Evolutionary conservation across 805 yeast genomes (phyloP).

Genomic region (Starmerella apicola): DNA sequence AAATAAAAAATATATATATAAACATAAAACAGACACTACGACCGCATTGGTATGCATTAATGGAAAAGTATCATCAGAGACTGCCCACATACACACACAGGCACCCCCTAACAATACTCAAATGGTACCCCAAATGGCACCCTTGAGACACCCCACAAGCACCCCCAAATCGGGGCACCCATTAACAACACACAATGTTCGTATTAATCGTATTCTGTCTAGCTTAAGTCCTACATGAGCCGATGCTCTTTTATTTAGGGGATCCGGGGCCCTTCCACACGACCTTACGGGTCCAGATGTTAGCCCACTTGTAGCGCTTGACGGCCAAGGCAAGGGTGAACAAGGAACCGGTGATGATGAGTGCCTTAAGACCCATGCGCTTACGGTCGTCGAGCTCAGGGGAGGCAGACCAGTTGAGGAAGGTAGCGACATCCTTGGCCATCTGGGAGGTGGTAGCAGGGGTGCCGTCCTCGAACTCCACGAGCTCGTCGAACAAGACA

Average conservation of each 20-base stretch:
- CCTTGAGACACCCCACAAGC: no score
- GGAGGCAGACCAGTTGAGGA: conserved; percentile 96
- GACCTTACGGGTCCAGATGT: conserved; percentile 88
- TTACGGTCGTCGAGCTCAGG: conserved; percentile 98
- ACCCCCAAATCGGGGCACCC: no score
- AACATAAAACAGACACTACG: no score
- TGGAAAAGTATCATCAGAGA: no score
- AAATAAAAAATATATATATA: no score
- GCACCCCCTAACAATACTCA: no score
- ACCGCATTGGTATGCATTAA: no score
- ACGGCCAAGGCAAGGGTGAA: conserved; percentile 79
- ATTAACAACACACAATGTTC: no score
- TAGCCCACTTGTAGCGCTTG: conserved; percentile 97
- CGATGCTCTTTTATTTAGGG: conserved; percentile 20
- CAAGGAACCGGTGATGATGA: conserved; percentile 63
- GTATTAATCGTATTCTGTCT: no score
- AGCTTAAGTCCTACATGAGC: no score
- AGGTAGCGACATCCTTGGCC: conserved; percentile 96
- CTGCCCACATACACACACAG: no score
- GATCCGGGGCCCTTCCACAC: conserved; percentile 34
- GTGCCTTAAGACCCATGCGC: conserved; percentile 88
- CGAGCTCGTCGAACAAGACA: conserved; percentile 92
- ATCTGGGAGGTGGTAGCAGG: conserved; percentile 97
- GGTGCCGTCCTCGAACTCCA: conserved; percentile 98
- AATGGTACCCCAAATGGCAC: no score